Evolutionary conservation across 1,284 basidiomycete genomes (phyloP), one percentile per base, ranked within the genome.

Genomic region (Pascua guehoae): DNA sequence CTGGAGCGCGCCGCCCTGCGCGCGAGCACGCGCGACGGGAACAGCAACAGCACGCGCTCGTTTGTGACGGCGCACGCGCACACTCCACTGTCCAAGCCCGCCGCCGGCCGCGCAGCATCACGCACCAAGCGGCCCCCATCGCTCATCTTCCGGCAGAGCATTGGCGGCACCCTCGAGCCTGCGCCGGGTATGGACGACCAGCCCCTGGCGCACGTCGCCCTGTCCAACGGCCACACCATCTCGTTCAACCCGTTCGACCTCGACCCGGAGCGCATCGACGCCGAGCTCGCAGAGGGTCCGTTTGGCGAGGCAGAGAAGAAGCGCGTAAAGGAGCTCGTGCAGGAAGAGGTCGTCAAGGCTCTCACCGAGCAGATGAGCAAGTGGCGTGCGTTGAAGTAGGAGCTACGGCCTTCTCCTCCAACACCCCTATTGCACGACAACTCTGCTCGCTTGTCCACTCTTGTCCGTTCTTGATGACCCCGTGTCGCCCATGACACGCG

Each of bases 81-180:
- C 24, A 32, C 24, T 3, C 24, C 24, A 3, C 24, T 48, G 38
- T 32, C 42, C 36, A 16, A 7, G 40, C 39, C 12, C 18, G 17
- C 2, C 17, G 5, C 17, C 47, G 16, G 16, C 36, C 51, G 47
- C n/a, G 32, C 41, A 15, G 14, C 8, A 41, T 43, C 39, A 36
- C n/a, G 41, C 32, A 49, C 37, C 45, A 70, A 68, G 55, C 58
- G 70, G 12, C 65, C 56, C 1, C 70, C 72, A 1, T 68, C 66
- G 5, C 56, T 75, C 5, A 51, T 74, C n/a, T 74, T 73, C 61
- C 63, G 69, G 2, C 66, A 70, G 58, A 68, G 67, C 8, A 54
- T 69, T 12, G 60, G 55, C 12, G 38, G 41, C 18, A 10, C 51
- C 16, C 8, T 47, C 9, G 42, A 9, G 7, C n/a, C 38, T 44